Conservation (phyloP, 257 asterid species). For the Thymus quinquecostatus region DNA sequence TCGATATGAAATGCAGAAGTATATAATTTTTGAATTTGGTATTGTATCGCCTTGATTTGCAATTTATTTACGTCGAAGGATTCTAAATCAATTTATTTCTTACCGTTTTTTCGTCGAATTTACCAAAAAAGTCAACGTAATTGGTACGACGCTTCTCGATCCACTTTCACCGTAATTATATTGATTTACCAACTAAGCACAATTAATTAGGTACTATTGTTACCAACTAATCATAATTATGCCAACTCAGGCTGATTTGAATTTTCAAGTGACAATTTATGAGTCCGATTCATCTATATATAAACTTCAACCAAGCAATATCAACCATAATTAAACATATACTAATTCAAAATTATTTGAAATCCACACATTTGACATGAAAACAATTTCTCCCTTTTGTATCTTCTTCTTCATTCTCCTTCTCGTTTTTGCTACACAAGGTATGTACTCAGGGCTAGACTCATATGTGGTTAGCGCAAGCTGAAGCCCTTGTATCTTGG, state of each 20-base stretch:
- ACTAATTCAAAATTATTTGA: neutral
- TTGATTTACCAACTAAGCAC: neutral
- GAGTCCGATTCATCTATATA: no score
- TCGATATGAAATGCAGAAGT: neutral
- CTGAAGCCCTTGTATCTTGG: no score
- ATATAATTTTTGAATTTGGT: neutral
- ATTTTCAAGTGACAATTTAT: no score
- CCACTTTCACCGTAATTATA: neutral
- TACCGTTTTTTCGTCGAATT: no score
- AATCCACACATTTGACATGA: neutral
- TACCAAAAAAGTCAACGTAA: no score
- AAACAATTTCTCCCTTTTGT: neutral
- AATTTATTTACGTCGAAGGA: no score
- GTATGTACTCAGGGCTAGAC: neutral
- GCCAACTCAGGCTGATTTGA: neutral
- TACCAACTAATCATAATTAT: neutral
- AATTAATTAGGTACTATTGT: neutral
- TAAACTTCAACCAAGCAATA: no score
- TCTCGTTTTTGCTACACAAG: conserved; percentile 9
- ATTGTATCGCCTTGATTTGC: neutral
- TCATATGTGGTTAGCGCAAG: no score
- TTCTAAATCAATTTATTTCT: no score
- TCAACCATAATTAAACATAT: neutral
- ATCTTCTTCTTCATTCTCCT: conserved; percentile 21
- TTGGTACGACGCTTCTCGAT: no score